Percentiles rank a stretch among this genome's conserved stretches.
These are phyloP conservation scores for Alternaria solani DNA, from an alignment of 2,329 filamentous ascomycete genomes.

Conservation along the genomic window DNA sequence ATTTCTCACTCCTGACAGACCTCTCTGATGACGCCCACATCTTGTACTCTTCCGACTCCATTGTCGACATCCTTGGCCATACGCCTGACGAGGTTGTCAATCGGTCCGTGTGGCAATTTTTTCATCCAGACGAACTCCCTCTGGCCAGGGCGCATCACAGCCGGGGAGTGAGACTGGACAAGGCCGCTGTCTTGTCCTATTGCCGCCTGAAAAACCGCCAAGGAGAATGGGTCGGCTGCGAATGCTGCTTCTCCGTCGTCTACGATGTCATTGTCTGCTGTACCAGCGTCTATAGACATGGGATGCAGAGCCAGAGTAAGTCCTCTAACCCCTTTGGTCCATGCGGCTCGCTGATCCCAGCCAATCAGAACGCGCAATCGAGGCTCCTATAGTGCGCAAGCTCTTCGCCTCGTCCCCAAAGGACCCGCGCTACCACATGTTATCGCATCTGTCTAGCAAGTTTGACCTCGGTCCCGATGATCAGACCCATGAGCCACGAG, in stretches of 20 bases:
- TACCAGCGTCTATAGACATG: conserved; percentile 77
- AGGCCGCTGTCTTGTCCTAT: conserved; percentile 84
- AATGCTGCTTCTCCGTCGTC: conserved; percentile 89
- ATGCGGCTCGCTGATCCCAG: conserved; percentile 14
- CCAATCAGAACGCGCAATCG: conserved; percentile 74
- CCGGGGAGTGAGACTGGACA: conserved; percentile 78
- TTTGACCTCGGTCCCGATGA: conserved; percentile 67
- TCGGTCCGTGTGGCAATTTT: conserved; percentile 83
- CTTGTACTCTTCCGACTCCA: conserved; percentile 83
- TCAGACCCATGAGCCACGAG: conserved; percentile 76
- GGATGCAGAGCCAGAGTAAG: conserved; percentile 77
- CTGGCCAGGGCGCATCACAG: conserved; percentile 76
- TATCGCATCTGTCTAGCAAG: conserved; percentile 83
- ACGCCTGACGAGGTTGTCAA: conserved; percentile 77
- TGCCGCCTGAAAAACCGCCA: conserved; percentile 73
- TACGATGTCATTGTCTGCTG: conserved; percentile 88
- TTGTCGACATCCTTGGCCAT: conserved; percentile 84
- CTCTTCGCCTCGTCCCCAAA: conserved; percentile 82
- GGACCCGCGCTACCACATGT: conserved; percentile 89
- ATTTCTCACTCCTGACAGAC: conserved; percentile 59
- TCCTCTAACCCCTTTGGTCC: conserved; percentile 24
- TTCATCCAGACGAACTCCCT: conserved; percentile 81
- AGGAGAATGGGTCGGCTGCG: conserved; percentile 78
- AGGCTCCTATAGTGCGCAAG: conserved; percentile 79
- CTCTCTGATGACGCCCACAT: conserved; percentile 78